Conservation (phyloP, 208 protist genomes). For the Trypanosoma brucei region DNA sequence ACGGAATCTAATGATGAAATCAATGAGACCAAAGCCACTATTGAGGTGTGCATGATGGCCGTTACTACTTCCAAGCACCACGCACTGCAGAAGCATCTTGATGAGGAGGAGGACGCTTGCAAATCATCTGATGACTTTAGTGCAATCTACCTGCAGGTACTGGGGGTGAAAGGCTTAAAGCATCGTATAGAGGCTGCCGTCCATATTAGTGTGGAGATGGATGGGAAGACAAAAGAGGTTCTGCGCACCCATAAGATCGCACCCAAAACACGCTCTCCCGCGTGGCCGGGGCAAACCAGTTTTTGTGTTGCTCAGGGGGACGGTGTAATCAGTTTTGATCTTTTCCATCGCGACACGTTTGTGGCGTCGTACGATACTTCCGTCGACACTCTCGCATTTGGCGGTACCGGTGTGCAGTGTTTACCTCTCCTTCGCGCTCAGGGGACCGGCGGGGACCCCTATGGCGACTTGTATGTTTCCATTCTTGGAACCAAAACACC, state of each 20-base stretch:
- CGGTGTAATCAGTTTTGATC: constrained; percentile 60
- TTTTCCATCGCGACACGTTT: constrained; percentile 64
- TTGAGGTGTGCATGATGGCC: constrained; percentile 66
- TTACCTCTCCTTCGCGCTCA: constrained; percentile 52
- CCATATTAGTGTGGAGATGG: constrained; percentile 37
- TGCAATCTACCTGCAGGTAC: constrained; percentile 56
- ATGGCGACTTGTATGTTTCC: constrained; percentile 55
- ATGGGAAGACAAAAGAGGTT: constrained; percentile 33
- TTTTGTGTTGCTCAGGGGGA: constrained; percentile 47
- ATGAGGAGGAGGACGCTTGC: constrained; percentile 11
- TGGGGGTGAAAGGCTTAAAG: constrained; percentile 62
- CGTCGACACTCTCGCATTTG: constrained; percentile 78
- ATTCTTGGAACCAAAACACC: constrained; percentile 42
- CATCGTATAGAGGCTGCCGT: constrained; percentile 79
- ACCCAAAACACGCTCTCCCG: constrained; percentile 71
- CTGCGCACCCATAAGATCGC: constrained; percentile 48
- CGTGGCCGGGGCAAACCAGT: constrained; percentile 53
- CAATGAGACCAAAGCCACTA: constrained; percentile 19
- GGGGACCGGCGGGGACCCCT: constrained; percentile 29
- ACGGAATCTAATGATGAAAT: background rate
- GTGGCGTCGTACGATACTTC: constrained; percentile 54
- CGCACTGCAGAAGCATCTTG: constrained; percentile 45
- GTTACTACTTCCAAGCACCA: constrained; percentile 63
- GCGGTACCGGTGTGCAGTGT: constrained; percentile 50
- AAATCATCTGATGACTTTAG: constrained; percentile 27